Base-by-base conservation (phyloP, 352 stramenopile genomes). In the Phytophthora vignae region DNA sequence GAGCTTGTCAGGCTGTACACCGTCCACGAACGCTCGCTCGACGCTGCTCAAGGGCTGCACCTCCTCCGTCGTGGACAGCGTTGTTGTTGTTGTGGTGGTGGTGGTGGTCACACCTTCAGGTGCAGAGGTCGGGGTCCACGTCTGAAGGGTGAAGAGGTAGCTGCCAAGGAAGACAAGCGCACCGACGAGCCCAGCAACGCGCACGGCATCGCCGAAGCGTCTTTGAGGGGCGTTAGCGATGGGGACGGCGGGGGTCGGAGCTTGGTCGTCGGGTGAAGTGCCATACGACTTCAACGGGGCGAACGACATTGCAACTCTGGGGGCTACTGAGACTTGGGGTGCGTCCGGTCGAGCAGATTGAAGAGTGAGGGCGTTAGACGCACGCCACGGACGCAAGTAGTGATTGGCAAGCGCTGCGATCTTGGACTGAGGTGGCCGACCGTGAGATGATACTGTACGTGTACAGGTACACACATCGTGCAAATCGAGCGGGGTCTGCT, bases 21-120 rank as follows among this genome's bases (percentile, higher is more conserved):
- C 59, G 11, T 69, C 64, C 17, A 79, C 42, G 52, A 77, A 79
- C 6, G 58, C 27, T 36, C 70, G 49, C 40, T 79, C 68, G 4
- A 63, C 52, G 40, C 1, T 53, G 48, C 33, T 73, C 55, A 79
- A 64, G 10, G 58, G 40, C 10, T 54, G 53, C 19, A 69, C 52
- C 5, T 21, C 40, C 4, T 49, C 40, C 4, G 29, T 25, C n/a
- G 59, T 67, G 7, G 36, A 48, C 9, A 64, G 14, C 14, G n/a
- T n/a, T n/a, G n/a, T n/a, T n/a, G 65, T 49, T 17, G 38, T 21
- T 4, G 56, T 60, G 8, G 27, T 27, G 7, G 56, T 59, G 19
- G 57, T 54, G 12, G 15, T n/a, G 3, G 61, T 7, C 12, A 54
- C 58, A 2, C 3, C n/a, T 65, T 62, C 56, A n/a, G 25, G 49